Conservation (phyloP, 2,329 filamentous ascomycete genomes). For the Venturia carpophila region DNA sequence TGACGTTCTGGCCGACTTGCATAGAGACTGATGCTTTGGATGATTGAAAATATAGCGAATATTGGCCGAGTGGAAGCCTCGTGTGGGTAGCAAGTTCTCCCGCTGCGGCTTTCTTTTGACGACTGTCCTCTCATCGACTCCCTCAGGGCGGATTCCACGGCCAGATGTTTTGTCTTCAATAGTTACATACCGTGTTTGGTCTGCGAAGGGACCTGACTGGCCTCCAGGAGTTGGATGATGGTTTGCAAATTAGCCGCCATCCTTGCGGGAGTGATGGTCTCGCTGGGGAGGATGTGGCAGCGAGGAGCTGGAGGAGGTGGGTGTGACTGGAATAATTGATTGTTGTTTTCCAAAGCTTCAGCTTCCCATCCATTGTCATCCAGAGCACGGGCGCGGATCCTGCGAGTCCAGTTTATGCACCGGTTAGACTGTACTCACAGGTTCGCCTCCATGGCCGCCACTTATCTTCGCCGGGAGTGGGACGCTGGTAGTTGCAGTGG, state of each 20-base stretch:
- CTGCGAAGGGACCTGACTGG: slow-evolving; percentile 78
- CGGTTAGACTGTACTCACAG: not conserved
- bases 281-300: slow-evolving; percentile 7
- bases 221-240: slow-evolving; percentile 77
- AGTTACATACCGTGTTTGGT: slow-evolving; percentile 71
- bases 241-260: slow-evolving; percentile 56
- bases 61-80: not conserved
- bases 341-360: not conserved
- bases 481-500: too few relatives aligned
- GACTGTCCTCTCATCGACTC: not conserved
- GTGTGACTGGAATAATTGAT: slow-evolving; percentile 17
- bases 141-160: not conserved
- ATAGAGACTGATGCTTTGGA: slow-evolving; percentile 1
- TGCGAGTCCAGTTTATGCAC: too few relatives aligned
- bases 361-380: too few relatives aligned
- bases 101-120: not conserved
- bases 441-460: not conserved
- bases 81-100: not conserved
- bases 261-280: slow-evolving; percentile 18
- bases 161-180: not conserved
- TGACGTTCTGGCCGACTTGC: not conserved
- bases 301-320: slow-evolving; percentile 20
- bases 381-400: too few relatives aligned
- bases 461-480: too few relatives aligned
- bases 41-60: not conserved